Percentiles rank a stretch among this genome's conserved stretches.
Conservation (phyloP, 164 flowering plant species). For the Hamamelis virginiana region DNA sequence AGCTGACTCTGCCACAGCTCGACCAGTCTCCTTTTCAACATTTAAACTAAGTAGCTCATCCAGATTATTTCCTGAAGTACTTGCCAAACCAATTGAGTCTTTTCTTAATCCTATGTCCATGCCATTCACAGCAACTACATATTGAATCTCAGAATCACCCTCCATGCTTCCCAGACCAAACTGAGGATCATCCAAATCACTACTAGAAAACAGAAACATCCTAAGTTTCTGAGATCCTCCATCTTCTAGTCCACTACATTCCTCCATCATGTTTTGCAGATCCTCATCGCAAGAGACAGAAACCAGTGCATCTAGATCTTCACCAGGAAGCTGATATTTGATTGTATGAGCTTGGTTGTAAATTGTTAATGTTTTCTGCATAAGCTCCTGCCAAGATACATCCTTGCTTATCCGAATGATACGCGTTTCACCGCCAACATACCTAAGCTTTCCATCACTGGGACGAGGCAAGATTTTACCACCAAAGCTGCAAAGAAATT, state of each 20-base stretch:
- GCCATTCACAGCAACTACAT: conserved; percentile 89
- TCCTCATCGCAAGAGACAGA: conserved; percentile 94
- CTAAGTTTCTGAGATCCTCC: conserved; percentile 65
- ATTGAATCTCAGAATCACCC: conserved; percentile 71
- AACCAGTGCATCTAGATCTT: conserved; percentile 92
- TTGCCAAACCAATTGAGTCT: conserved; percentile 43
- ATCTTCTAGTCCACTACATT: conserved; percentile 51
- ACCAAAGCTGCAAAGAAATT: conserved; percentile 90
- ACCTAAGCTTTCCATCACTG: conserved; percentile 86
- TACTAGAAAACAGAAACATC: conserved; percentile 67
- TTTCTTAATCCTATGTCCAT: conserved; percentile 64
- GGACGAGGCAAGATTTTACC: conserved; percentile 87
- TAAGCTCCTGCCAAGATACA: conserved; percentile 68
- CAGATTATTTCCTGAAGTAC: conserved; percentile 52
- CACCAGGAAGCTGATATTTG: conserved; percentile 96
- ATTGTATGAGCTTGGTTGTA: conserved; percentile 55
- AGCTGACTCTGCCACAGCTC: conserved; percentile 21
- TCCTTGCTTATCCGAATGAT: conserved; percentile 63
- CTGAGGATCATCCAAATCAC: conserved; percentile 67
- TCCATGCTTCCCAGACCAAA: conserved; percentile 49
- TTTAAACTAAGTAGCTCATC: conserved; percentile 53
- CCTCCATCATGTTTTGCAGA: conserved; percentile 94
- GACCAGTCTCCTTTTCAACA: conserved; percentile 35
- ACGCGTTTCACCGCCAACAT: conserved; percentile 92
- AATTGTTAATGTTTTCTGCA: conserved; percentile 48